Evolutionary conservation across 192 early-diverging fungal genomes (phyloP), one percentile per base, ranked within the genome.

Genomic region (Cetraspora pellucida): DNA sequence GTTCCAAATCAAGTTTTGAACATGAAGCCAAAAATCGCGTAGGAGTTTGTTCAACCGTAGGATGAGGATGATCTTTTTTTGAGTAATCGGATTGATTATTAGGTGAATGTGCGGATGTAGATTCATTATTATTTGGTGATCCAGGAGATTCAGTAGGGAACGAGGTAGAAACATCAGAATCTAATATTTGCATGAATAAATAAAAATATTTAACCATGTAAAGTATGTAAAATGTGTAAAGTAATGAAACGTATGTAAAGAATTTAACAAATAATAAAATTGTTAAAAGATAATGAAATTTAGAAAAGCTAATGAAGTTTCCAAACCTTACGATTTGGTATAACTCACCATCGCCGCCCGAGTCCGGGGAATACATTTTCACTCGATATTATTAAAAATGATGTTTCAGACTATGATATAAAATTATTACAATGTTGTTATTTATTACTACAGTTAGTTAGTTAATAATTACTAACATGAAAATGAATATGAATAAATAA

Each of bases 1-100:
- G 92, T 72, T 96, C 95, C 65, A 89, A 83, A 71, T 93, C 89
- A 28, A 95, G 87, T 74, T 95, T 95, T 23, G 88, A 80, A 50
- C 72, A 75, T 27, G 80, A 58, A 10, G 73, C 73, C 16, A 75
- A 75, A 60, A 75, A 75, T 63, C 73, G 9, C 25, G 73, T 63
- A 10, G 73, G 73, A 45, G 55, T 75, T 63, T 75, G 73, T n/a
- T 75, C 73, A 61, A 49, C 47, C 2, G 21, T 37, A 21, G 55
- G 43, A 25, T 37, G 59, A 2, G 73, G 59, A 55, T 31, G 27
- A 23, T 55, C 27, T 43, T 72, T 72, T 37, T 3, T 17, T 14
- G 27, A 23, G 5, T 37, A 37, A 37, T 37, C 31, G 31, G 31
- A 37, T 37, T 37, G 31, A 37, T 30, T 16, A 37, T 55, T 72